Conservation (phyloP, 306 rosid genomes). For the Ceratonia siliqua region DNA sequence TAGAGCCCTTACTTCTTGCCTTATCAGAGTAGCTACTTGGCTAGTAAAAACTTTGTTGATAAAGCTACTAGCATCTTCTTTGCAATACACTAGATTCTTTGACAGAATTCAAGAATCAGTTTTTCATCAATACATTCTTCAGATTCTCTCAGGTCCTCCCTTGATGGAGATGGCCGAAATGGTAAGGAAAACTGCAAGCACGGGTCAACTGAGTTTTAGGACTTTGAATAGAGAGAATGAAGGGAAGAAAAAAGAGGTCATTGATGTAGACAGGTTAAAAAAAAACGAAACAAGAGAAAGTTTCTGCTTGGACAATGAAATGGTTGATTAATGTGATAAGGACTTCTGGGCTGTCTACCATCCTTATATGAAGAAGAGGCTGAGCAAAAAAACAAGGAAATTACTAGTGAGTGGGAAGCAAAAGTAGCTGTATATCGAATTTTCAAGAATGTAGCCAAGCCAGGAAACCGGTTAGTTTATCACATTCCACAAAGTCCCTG, state of each 20-base stretch:
- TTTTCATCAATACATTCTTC: slow-evolving; percentile 75
- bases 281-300: slow-evolving; percentile 68
- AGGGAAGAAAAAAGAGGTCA: slow-evolving; percentile 63
- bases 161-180: slow-evolving; percentile 60
- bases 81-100: slow-evolving; percentile 75
- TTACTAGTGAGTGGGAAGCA: slow-evolving; percentile 84
- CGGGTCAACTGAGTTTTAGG: slow-evolving; percentile 59
- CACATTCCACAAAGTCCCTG: neutral
- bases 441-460: slow-evolving; percentile 63
- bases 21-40: slow-evolving; percentile 15
- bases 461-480: slow-evolving; percentile 50
- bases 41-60: neutral
- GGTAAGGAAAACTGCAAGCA: slow-evolving; percentile 40
- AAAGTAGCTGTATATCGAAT: slow-evolving; percentile 66
- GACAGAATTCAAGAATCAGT: slow-evolving; percentile 87
- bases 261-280: slow-evolving; percentile 79
- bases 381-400: slow-evolving; percentile 58
- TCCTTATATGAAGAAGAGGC: slow-evolving; percentile 47
- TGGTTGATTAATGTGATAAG: slow-evolving; percentile 67
- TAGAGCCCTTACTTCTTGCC: slow-evolving; percentile 41
- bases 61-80: slow-evolving; percentile 66
- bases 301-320: slow-evolving; percentile 94
- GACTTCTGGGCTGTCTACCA: slow-evolving; percentile 69
- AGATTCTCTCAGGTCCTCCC: slow-evolving; percentile 78
- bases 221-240: slow-evolving; percentile 37